Base-by-base conservation (phyloP, 2,329 filamentous ascomycete genomes). In the Hortaea werneckii region DNA sequence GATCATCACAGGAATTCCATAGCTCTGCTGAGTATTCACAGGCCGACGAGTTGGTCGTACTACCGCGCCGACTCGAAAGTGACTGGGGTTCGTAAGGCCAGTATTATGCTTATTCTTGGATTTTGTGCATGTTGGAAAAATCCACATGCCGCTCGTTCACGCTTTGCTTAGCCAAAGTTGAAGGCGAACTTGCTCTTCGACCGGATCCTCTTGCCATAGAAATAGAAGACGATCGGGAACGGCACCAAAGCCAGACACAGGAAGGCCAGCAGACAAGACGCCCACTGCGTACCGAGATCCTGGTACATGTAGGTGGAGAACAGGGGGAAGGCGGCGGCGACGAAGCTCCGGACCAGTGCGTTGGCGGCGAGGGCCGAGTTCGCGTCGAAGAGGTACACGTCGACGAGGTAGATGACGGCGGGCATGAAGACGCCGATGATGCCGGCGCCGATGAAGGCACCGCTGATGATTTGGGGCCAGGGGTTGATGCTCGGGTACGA, bases 371-470 rank as follows among this genome's bases (percentile, higher is more conserved):
- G 44, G 6, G 59, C 59, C 1, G 50, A 55, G 41, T 64, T 65
- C 6, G 61, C 60, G 41, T 63, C 51, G 52, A 63, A 59, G 6
- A 65, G 47, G 46, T 72, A 73, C 9, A 65, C 63, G 48, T 73
- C 69, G 41, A 73, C 65, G 40, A 73, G 62, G 51, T 72, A 73
- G 48, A 67, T 38, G 12, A 40, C 27, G 1, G 64, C 67, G 20
- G 67, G 64, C 49, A 71, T 57, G 59, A 72, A 72, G 38, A 72
- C 67, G 53, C 72, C 58, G n/a, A 71, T 50, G 43, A 71, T 64
- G 20, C 69, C 58, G 13, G 41, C 37, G 7, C 70, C 70, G 37
- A 71, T 69, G 6, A 64, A 64, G 5, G 65, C 58, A 5, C 67
- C 65, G 1, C 66, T 59, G 3, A 71, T 48, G 26, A 70, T 65